phyloP scores from a whole-genome alignment of 192 early-diverging fungal genomes.

The Gaertneriomyces sp. region DNA sequence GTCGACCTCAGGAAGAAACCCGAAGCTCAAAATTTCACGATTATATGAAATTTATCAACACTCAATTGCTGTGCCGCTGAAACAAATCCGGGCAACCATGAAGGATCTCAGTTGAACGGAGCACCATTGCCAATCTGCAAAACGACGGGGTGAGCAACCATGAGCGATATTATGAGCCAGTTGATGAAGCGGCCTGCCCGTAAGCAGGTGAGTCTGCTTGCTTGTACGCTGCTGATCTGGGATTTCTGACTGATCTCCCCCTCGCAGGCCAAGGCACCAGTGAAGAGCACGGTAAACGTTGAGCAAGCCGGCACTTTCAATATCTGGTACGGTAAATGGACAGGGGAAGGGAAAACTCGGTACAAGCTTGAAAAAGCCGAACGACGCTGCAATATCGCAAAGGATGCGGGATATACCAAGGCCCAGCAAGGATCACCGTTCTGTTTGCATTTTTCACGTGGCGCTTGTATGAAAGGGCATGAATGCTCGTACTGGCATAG shows the following conservation, averaged over 20 bases:
- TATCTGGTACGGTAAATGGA: slow-evolving; percentile 66
- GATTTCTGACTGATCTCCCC: not conserved
- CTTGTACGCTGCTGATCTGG: not conserved
- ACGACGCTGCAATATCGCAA: slow-evolving; percentile 57
- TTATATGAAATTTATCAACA: too few species aligned
- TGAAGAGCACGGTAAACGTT: slow-evolving; percentile 26
- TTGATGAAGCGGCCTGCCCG: slow-evolving; percentile 36
- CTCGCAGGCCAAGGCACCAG: slow-evolving; percentile 4
- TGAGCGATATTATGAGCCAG: not conserved
- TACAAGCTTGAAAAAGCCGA: slow-evolving; percentile 51
- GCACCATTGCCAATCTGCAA: too few species aligned
- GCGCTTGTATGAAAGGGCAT: slow-evolving; percentile 70
- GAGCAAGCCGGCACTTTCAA: slow-evolving; percentile 55
- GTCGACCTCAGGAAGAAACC: too few species aligned
- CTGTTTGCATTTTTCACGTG: slow-evolving; percentile 81
- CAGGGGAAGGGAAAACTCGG: slow-evolving; percentile 37
- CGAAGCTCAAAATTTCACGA: too few species aligned
- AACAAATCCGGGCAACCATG: too few species aligned
- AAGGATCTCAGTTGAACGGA: too few species aligned
- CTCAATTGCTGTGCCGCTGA: too few species aligned
- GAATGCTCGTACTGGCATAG: slow-evolving; percentile 52
- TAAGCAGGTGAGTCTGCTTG: slow-evolving; percentile 21
- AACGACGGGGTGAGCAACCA: too few species aligned
- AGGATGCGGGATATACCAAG: slow-evolving; percentile 69
- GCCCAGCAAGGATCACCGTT: slow-evolving; percentile 62